A percentile compares a stretch with the other conserved stretches of the same genome.
Conservation (phyloP, 1,284 basidiomycete species). For the Microbotryomycetes sp. region DNA sequence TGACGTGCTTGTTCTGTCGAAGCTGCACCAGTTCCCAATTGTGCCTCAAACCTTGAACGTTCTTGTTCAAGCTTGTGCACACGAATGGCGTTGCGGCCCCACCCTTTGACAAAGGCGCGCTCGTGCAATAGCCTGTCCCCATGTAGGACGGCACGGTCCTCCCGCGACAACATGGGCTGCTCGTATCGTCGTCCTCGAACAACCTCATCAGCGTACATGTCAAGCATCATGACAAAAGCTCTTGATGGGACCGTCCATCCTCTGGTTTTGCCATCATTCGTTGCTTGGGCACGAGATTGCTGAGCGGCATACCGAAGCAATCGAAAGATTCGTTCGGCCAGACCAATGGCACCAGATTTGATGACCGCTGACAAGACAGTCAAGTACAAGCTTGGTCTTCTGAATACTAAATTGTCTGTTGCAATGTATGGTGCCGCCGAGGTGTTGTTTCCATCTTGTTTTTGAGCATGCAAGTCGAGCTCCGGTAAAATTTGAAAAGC, state of each 20-base stretch:
- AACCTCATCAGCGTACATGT: slow-evolving; percentile 50
- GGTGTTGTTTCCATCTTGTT: not conserved
- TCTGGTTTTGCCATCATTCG: slow-evolving; percentile 38
- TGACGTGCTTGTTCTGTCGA: not conserved
- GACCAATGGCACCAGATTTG: slow-evolving; percentile 53
- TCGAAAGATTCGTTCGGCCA: slow-evolving; percentile 55
- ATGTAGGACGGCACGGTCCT: too few species aligned
- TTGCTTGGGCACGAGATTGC: slow-evolving; percentile 46
- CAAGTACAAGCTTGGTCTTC: too few species aligned
- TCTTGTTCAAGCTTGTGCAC: slow-evolving; percentile 17
- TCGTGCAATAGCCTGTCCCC: not conserved
- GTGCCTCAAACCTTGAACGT: not conserved
- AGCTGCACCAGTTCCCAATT: slow-evolving; percentile 6
- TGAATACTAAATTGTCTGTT: too few species aligned
- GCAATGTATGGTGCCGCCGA: too few species aligned
- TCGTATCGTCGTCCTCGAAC: slow-evolving; percentile 20
- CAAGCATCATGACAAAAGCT: slow-evolving; percentile 64
- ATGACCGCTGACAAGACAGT: slow-evolving; percentile 55
- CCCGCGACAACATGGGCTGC: not conserved
- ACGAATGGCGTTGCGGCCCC: slow-evolving; percentile 26
- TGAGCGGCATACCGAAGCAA: slow-evolving; percentile 28
- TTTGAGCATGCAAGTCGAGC: not conserved
- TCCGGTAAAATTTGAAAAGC: not conserved
- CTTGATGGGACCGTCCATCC: slow-evolving; percentile 57
- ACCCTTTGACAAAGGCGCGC: slow-evolving; percentile 12